Evolutionary conservation across 2,329 filamentous ascomycete species (phyloP).

Genomic region (Exutisphaerella laricina): DNA sequence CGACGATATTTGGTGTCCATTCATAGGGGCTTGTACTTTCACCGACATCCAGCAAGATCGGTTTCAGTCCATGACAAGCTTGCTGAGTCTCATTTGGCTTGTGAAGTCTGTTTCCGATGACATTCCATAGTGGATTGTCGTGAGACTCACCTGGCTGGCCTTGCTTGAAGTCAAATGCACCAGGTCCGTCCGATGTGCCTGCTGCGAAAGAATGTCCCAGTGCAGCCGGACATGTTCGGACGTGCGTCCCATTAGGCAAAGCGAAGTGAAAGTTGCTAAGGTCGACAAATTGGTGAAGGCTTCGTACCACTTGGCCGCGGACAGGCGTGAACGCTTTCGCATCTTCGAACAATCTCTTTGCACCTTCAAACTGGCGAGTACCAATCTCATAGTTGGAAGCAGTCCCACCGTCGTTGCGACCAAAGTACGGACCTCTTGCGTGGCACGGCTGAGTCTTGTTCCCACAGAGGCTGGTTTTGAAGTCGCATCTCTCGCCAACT

Average conservation of each 20-base stretch:
- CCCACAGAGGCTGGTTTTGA: constrained; percentile 79
- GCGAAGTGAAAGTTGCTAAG: constrained; percentile 70
- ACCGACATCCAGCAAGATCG: constrained; percentile 82
- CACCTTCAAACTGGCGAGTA: constrained; percentile 61
- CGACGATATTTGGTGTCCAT: constrained; percentile 89
- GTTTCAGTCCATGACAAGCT: constrained; percentile 73
- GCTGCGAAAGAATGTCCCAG: constrained; percentile 90
- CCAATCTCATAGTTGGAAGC: constrained; percentile 73
- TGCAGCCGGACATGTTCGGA: constrained; percentile 75
- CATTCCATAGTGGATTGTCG: constrained; percentile 71
- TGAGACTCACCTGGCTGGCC: constrained; percentile 69
- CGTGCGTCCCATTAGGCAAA: constrained; percentile 65
- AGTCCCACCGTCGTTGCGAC: constrained; percentile 57
- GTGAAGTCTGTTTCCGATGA: constrained; percentile 68
- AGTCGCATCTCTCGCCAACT: constrained; percentile 59
- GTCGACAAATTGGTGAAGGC: constrained; percentile 80
- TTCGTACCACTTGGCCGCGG: constrained; percentile 62
- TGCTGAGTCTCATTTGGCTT: constrained; percentile 64
- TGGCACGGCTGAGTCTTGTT: constrained; percentile 67
- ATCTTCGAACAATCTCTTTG: constrained; percentile 54
- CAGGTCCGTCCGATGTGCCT: constrained; percentile 86
- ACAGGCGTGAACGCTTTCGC: constrained; percentile 44
- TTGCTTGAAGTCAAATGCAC: constrained; percentile 89
- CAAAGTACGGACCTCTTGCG: constrained; percentile 65
- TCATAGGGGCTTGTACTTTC: constrained; percentile 70